Base-by-base conservation (phyloP, 345 rosid genomes). In the Citrus unshiu region DNA sequence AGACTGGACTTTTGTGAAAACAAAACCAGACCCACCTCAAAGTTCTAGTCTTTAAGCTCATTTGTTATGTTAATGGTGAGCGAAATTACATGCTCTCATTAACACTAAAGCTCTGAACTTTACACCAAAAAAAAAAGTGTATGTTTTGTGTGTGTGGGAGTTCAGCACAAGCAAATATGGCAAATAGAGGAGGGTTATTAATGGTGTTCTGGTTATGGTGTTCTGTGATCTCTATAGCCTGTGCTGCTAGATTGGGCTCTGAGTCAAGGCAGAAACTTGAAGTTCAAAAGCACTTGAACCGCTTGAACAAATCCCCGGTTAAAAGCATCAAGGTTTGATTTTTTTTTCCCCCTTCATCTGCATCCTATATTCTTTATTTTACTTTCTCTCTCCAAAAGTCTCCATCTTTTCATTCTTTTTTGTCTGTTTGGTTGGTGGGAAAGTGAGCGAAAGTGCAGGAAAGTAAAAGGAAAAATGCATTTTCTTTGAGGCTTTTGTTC, bases 301-400 rank as follows among this genome's bases (percentile, higher is more conserved):
- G 97, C 70, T 77, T 96, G 84, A 96, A 96, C 90, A 96, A 96
- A 84, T 87, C 94, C 24, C 86, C 95, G 67, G 90, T 91, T 56
- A 90, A 94, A 72, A 90, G 86, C 93, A 93, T 96, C 83, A 79
- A 93, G 98, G 96, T 88, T 46, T 43, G 67, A 18, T 30, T 56
- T 12, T 10, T 68, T 70, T 40, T 9, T 0, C 43, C 22, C 19
- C 6, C 10, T 69, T 13, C 60, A 54, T 67, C 7, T 16, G 32
- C 9, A 9, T 29, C 27, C 35, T 54, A 29, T 51, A 18, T 14
- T 63, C 56, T 14, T 75, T 64, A 62, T 29, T 79, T 67, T 69
- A 59, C 62, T 61, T 70, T 73, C 46, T 60, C 39, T 65, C 70
- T 66, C n/a, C 40, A 4, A 25, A 59, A 73, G 68, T 19, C 13